Percentiles rank a stretch among this genome's conserved stretches.
These are phyloP conservation scores for Candida andamanensis DNA, from an alignment of 805 yeast species.

Conservation along the genomic window DNA sequence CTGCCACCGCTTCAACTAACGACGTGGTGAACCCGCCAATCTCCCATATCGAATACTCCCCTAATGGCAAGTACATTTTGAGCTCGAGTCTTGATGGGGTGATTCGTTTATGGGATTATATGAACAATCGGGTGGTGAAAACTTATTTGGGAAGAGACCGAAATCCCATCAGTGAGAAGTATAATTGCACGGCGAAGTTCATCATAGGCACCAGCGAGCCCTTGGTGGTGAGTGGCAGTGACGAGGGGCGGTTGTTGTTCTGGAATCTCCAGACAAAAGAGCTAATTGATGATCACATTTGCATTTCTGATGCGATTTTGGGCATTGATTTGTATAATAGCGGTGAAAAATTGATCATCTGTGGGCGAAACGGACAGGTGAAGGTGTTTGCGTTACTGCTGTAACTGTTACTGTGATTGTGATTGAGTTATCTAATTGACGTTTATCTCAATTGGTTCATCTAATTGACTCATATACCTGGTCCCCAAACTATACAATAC, in stretches of 20 bases:
- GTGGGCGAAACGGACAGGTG: constrained; percentile 20
- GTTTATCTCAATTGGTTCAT: too few relatives aligned
- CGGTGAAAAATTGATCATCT: constrained; percentile 32
- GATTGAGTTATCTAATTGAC: too few relatives aligned
- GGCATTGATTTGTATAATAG: constrained; percentile 34
- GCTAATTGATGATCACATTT: constrained; percentile 26
- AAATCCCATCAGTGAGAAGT: constrained; percentile 44
- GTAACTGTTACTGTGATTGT: too few relatives aligned
- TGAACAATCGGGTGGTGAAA: constrained; percentile 73
- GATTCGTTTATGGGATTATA: constrained; percentile 80
- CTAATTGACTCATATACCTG: too few relatives aligned
- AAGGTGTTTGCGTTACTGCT: constrained; percentile 4
- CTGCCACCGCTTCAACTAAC: constrained; percentile 52
- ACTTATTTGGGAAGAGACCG: constrained; percentile 44
- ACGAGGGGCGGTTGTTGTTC: constrained; percentile 45
- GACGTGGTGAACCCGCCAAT: constrained; percentile 62
- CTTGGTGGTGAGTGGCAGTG: constrained; percentile 58
- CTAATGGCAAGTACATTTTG: constrained; percentile 73
- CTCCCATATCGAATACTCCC: constrained; percentile 64
- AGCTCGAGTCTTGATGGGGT: constrained; percentile 79
- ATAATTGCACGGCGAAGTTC: constrained; percentile 49
- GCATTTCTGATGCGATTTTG: constrained; percentile 15
- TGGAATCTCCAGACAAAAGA: constrained; percentile 68
- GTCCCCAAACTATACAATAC: too few relatives aligned
- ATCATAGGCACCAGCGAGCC: constrained; percentile 33